Evolutionary conservation across 2,329 filamentous ascomycete species (phyloP), one percentile per base, ranked within the genome.

Genomic region (Monosporascus sp.): DNA sequence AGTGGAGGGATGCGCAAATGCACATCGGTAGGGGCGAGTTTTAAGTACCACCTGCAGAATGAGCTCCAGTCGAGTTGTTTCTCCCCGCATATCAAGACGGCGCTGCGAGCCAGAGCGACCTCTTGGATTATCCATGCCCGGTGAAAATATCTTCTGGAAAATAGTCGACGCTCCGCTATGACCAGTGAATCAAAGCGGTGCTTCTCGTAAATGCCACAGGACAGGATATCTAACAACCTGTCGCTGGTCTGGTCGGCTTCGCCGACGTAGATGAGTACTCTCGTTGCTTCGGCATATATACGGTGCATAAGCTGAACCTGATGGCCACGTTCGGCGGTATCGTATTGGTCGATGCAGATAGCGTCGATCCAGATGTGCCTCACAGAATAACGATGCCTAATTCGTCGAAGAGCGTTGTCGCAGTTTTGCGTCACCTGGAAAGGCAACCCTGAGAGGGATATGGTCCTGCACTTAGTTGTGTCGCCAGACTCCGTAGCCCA

Each of bases 71-170:
- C 14, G 7, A 56, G 9, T 4, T 48, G 47, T 7, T 43, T 38
- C 9, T 46, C 43, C n/a, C 54, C 54, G 11, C 48, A 59, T 6
- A 57, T 20, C 6, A 59, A 26, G 8, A 46, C 34, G 9, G 52
- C 54, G 7, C 49, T 37, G 11, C 54, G 37, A 16, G 56, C 47
- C 20, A 55, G 49, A 31, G 52, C 50, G 6, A 55, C 48, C 36
- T 59, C 56, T 26, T 59, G 56, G 11, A 59, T 50, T 17, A 57
- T 47, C 56, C 56, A 59, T 9, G 45, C 27, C 3, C 54, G 52
- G 3, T 22, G 50, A n/a, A 58, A 58, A 40, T 56, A 58, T n/a
- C 49, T 24, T n/a, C 41, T 31, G 1, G n/a, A 27, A n/a, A 54
- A 17, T 16, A 55, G 20, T 7, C 34, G 27, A 1, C 26, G 8